Conservation (phyloP, 225 moss, liverwort and hornwort genomes). For the Asterella californica region DNA sequence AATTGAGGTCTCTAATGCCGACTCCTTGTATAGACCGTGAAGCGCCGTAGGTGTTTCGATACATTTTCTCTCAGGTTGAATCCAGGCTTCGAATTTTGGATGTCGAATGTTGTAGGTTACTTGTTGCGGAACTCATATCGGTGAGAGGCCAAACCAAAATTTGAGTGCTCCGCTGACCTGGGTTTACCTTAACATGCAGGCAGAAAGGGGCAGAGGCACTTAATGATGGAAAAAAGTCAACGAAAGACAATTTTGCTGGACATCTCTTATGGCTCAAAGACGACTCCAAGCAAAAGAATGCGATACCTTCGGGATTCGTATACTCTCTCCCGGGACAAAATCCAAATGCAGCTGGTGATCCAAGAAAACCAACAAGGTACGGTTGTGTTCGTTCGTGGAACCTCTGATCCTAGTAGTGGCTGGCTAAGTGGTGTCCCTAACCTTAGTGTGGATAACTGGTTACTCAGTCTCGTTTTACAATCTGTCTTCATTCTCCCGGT, state of each 20-base stretch:
- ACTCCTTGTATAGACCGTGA: too few species aligned
- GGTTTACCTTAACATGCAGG: background rate
- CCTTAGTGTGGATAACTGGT: background rate
- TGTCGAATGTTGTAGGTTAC: too few species aligned
- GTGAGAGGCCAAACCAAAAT: background rate
- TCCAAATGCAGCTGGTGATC: slow-evolving; percentile 61
- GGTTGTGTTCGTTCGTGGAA: background rate
- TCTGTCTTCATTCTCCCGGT: too few species aligned
- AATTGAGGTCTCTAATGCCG: too few species aligned
- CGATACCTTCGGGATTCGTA: slow-evolving; percentile 53
- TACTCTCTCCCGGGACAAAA: slow-evolving; percentile 78
- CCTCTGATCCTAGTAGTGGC: background rate
- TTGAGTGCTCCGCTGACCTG: background rate
- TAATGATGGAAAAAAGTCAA: slow-evolving; percentile 13
- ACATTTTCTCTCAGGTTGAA: too few species aligned
- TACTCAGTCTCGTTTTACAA: background rate
- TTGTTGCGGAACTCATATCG: too few species aligned
- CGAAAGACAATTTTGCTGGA: slow-evolving; percentile 55
- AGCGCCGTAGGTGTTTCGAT: too few species aligned
- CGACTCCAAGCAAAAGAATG: slow-evolving; percentile 46
- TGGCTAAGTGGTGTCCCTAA: background rate
- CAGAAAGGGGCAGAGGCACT: slow-evolving; percentile 6
- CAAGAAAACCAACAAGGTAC: slow-evolving; percentile 50
- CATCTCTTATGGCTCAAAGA: slow-evolving; percentile 57
- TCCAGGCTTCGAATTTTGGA: too few species aligned